phyloP scores from a whole-genome alignment of 1,284 basidiomycete genomes.

The Irpex sp. region DNA sequence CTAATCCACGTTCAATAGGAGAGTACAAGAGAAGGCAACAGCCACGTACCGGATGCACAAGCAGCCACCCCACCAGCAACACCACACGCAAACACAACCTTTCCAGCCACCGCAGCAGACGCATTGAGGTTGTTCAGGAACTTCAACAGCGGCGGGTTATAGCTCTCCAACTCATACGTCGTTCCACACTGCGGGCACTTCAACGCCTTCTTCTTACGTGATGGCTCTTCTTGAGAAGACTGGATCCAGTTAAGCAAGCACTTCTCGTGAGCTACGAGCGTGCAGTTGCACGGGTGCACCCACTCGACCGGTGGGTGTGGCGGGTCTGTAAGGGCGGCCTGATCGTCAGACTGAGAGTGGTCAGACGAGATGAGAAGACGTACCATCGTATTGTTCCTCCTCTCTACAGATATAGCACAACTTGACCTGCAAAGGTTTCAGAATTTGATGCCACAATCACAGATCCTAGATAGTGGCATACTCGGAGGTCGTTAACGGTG shows the following conservation, averaged over 20 bases:
- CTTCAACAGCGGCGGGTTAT: slow-evolving; percentile 49
- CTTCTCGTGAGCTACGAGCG: slow-evolving; percentile 73
- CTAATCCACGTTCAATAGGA: slow-evolving; percentile 29
- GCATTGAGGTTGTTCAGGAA: slow-evolving; percentile 48
- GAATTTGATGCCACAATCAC: neutral
- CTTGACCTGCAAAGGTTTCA: slow-evolving; percentile 47
- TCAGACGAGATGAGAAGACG: slow-evolving; percentile 16
- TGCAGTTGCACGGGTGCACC: slow-evolving; percentile 79
- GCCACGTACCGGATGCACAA: slow-evolving; percentile 36
- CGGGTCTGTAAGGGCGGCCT: slow-evolving; percentile 30
- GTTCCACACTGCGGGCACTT: slow-evolving; percentile 78
- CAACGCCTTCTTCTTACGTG: slow-evolving; percentile 54
- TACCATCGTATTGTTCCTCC: slow-evolving; percentile 60
- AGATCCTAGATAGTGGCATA: slow-evolving; percentile 16
- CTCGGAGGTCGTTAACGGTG: slow-evolving; percentile 41
- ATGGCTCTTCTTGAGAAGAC: slow-evolving; percentile 52
- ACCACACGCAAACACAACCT: slow-evolving; percentile 44
- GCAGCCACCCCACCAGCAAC: slow-evolving; percentile 40
- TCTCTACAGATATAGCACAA: slow-evolving; percentile 77
- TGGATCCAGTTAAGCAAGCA: slow-evolving; percentile 78
- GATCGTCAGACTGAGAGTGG: neutral
- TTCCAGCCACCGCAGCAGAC: slow-evolving; percentile 44
- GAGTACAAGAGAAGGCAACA: neutral
- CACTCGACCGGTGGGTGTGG: slow-evolving; percentile 49
- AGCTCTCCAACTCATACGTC: slow-evolving; percentile 62